Conservation (phyloP, 805 yeast genomes). For the Lipomyces yamadae region DNA sequence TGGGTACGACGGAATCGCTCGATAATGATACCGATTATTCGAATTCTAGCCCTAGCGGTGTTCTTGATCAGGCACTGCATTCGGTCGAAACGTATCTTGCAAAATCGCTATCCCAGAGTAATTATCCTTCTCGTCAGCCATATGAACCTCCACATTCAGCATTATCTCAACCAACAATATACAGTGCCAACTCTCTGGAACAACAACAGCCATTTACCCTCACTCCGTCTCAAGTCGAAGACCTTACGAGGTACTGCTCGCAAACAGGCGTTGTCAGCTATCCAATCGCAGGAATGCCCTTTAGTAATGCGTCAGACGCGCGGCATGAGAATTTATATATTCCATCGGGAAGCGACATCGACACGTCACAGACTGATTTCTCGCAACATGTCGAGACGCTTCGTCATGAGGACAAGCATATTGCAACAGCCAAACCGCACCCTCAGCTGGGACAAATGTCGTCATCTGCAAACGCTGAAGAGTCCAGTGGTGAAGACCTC, state of each 20-base stretch:
- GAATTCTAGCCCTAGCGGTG: conserved; percentile 14
- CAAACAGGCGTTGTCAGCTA: conserved; percentile 25
- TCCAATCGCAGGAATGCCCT: neutral
- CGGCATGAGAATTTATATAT: neutral
- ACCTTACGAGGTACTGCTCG: conserved; percentile 22
- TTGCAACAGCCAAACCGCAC: neutral
- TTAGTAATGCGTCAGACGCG: neutral
- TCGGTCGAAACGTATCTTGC: conserved; percentile 28
- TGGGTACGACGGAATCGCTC: neutral
- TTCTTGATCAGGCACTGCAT: conserved; percentile 30
- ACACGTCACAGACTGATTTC: neutral
- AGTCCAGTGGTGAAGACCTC: neutral
- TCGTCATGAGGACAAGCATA: neutral
- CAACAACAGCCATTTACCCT: conserved; percentile 4
- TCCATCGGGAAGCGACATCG: neutral
- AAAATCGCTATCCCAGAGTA: neutral
- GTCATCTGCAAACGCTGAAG: neutral
- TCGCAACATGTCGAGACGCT: neutral
- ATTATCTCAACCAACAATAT: neutral
- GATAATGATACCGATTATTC: conserved; percentile 4
- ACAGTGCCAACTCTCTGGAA: neutral
- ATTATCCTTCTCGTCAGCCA: neutral
- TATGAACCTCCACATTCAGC: neutral
- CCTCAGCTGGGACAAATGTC: neutral
- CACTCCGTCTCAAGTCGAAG: conserved; percentile 18